A percentile compares a stretch with the other conserved stretches of the same genome.
Conservation (phyloP, 805 yeast species). For the Yamadazyma insecticola region DNA sequence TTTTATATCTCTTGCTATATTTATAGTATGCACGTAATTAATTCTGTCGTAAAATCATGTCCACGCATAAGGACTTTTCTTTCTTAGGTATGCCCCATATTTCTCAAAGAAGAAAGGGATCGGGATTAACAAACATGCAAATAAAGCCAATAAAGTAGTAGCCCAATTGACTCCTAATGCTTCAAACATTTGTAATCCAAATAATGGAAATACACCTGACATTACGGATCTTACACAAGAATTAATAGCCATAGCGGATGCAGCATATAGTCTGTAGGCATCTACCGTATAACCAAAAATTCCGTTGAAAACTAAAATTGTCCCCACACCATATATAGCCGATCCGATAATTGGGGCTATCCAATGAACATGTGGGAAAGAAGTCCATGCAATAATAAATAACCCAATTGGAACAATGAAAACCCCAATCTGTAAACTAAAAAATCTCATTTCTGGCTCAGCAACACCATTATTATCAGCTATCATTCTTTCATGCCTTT, state of each 20-base stretch:
- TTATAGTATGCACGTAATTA: too few species aligned
- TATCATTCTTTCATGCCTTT: slow-evolving; percentile 24
- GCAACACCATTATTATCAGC: slow-evolving; percentile 38
- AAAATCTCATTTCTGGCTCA: slow-evolving; percentile 74
- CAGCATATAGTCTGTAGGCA: slow-evolving; percentile 50
- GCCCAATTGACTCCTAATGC: slow-evolving; percentile 52
- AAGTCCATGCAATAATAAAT: slow-evolving; percentile 81
- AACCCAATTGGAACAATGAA: slow-evolving; percentile 70
- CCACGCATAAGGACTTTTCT: slow-evolving; percentile 24
- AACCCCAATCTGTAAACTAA: slow-evolving; percentile 65
- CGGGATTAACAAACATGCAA: slow-evolving; percentile 48
- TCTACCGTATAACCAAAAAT: slow-evolving; percentile 55
- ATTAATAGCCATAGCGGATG: slow-evolving; percentile 59
- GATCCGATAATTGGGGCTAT: slow-evolving; percentile 48
- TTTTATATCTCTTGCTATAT: too few species aligned
- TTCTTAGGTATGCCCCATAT: slow-evolving; percentile 39
- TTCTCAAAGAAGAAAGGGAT: slow-evolving; percentile 50
- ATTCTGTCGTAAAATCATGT: too few species aligned
- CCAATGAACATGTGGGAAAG: slow-evolving; percentile 66
- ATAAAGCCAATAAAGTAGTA: slow-evolving; percentile 46
- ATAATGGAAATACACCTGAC: slow-evolving; percentile 55
- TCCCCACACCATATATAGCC: slow-evolving; percentile 32
- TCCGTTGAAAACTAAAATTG: slow-evolving; percentile 50
- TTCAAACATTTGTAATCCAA: slow-evolving; percentile 45
- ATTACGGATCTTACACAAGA: slow-evolving; percentile 50